phyloP scores from a whole-genome alignment of 129 eudicot genomes.

The Centaurea solstitialis region DNA sequence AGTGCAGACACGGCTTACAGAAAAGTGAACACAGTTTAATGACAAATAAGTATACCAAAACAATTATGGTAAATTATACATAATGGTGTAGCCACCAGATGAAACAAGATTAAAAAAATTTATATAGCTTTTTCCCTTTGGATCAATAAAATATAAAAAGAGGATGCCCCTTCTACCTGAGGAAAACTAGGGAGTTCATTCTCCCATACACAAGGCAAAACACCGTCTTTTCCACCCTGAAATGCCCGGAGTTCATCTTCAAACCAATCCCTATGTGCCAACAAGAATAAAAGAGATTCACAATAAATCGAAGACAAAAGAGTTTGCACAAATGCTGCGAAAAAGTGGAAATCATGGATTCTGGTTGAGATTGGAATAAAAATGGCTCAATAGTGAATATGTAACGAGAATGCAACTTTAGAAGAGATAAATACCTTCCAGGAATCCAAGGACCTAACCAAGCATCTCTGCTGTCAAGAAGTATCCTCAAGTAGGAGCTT shows the following conservation, averaged over 20 bases:
- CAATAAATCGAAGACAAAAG: neutral
- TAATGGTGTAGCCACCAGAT: neutral
- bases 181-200: conserved; percentile 86
- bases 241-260: conserved; percentile 99
- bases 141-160: neutral
- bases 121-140: neutral
- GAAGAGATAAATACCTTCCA: conserved; percentile 66
- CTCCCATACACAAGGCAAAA: conserved; percentile 94
- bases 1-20: neutral
- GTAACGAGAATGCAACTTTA: conserved; percentile 9
- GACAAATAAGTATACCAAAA: neutral
- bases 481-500: conserved; percentile 91
- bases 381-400: neutral
- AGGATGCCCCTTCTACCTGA: conserved; percentile 54
- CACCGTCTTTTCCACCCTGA: conserved; percentile 96
- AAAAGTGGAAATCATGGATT: conserved; percentile 1
- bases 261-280: conserved; percentile 79
- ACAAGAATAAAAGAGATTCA: conserved; percentile 9
- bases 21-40: neutral
- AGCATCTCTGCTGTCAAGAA: conserved; percentile 93
- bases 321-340: conserved; percentile 6
- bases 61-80: neutral
- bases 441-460: conserved; percentile 99
- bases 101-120: neutral
- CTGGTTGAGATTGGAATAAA: neutral